Percentiles rank a stretch among this genome's conserved stretches.
Conservation (phyloP, 2,329 filamentous ascomycete genomes). For the Pleurostoma richardsiae region DNA sequence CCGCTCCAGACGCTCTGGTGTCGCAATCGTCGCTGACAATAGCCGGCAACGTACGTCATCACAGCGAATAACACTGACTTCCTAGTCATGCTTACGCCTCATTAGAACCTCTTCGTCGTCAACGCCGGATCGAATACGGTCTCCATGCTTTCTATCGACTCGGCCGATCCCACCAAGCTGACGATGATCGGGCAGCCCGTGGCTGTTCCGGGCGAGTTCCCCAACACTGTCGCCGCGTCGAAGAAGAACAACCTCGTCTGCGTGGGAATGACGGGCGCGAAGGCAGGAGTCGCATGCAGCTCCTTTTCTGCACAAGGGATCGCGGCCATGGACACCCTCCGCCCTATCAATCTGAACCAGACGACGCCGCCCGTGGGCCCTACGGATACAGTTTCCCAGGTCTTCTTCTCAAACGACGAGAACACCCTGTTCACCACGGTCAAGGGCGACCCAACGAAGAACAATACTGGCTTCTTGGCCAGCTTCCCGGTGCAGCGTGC, state of each 20-base stretch:
- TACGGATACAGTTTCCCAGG: slow-evolving; percentile 53
- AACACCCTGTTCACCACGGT: slow-evolving; percentile 48
- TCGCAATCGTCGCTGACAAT: slow-evolving; percentile 45
- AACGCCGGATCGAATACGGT: slow-evolving; percentile 49
- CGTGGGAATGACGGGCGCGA: slow-evolving; percentile 37
- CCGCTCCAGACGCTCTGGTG: slow-evolving; percentile 43
- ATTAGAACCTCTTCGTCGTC: slow-evolving; percentile 47
- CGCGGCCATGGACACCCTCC: slow-evolving; percentile 35
- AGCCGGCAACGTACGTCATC: slow-evolving; percentile 38
- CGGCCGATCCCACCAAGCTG: slow-evolving; percentile 35
- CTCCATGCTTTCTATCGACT: slow-evolving; percentile 40
- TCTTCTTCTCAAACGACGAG: slow-evolving; percentile 53
- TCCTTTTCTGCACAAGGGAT: slow-evolving; percentile 31
- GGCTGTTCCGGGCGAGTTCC: slow-evolving; percentile 44
- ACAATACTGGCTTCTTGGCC: slow-evolving; percentile 53
- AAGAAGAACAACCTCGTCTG: slow-evolving; percentile 34
- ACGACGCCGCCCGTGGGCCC: slow-evolving; percentile 54
- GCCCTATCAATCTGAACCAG: slow-evolving; percentile 45
- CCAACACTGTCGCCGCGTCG: slow-evolving; percentile 45
- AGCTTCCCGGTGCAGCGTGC: slow-evolving; percentile 35
- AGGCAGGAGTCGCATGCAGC: slow-evolving; percentile 39
- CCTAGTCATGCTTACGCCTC: background rate
- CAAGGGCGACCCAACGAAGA: slow-evolving; percentile 51
- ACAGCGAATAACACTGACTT: background rate
- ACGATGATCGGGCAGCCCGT: slow-evolving; percentile 35